Evolutionary conservation across 169 alveolate species (phyloP).

Genomic region (Plasmodium gonderi): DNA sequence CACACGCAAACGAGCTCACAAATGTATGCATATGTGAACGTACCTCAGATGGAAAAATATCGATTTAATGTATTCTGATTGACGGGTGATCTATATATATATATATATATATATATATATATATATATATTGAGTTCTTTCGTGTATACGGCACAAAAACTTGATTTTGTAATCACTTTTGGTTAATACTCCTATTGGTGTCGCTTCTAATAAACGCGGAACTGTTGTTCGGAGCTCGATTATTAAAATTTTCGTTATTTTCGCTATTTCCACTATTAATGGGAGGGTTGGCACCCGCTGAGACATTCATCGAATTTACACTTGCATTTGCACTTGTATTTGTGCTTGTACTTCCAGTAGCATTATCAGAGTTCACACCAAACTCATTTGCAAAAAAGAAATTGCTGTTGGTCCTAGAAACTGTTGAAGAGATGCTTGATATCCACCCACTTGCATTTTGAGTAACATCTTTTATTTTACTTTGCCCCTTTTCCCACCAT

Average conservation of each 20-base stretch:
- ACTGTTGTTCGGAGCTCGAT: not conserved
- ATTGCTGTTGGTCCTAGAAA: conserved; percentile 57
- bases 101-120: not conserved
- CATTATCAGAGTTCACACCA: not conserved
- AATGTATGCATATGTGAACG: no score
- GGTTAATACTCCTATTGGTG: not conserved
- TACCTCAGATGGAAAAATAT: no score
- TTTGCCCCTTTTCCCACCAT: conserved; percentile 74
- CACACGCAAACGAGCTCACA: not conserved
- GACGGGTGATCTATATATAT: not conserved
- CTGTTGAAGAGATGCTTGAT: conserved; percentile 60
- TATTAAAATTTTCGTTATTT: not conserved
- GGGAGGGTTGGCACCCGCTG: not conserved
- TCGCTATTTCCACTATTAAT: not conserved
- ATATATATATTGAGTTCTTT: not conserved
- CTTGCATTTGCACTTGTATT: not conserved
- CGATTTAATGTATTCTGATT: no score
- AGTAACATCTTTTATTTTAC: conserved; percentile 72
- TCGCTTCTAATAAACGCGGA: not conserved
- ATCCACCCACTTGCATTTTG: conserved; percentile 76
- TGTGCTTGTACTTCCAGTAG: not conserved
- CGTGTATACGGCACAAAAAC: not conserved
- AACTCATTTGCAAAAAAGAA: conserved; percentile 43
- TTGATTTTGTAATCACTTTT: not conserved
- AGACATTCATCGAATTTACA: not conserved